Evolutionary conservation across 176 grass and related monocot genomes (phyloP), one percentile per base, ranked within the genome.

Genomic region (Raddia distichophylla): DNA sequence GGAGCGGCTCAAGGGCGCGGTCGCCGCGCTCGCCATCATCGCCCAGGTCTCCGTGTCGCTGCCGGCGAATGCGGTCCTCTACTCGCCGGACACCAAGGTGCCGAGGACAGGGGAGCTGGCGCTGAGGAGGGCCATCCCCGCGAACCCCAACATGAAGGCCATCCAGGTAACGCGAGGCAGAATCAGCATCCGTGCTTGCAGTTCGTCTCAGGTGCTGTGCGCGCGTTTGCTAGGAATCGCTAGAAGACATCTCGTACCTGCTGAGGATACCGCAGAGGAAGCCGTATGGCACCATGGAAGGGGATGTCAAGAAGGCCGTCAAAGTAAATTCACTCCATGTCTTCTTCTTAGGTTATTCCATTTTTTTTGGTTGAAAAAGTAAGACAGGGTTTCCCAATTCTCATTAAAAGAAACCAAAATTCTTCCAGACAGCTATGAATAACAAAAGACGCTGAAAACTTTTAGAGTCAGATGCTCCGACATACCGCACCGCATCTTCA

Each of bases 221-320:
- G 6, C 81, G 35, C 74, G 60, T 86, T 65, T 86, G 10, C 43
- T 54, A 98, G 95, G 90, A 93, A 55, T 95, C 92, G 56, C 71
- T 98, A 75, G 95, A 98, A 84, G 92, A 98, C 70, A 98, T 98
- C 49, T 98, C 90, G 0, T 98, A 98, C 58, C 80, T 95, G 67
- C 75, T 95, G 70, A 91, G 95, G 88, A 98, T 98, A 87, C 95
- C 95, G 2, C 92, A 98, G 86, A 89, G 95, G 78, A 98, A 98
- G 78, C 95, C 92, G 33, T 98, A 93, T 67, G 84, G 86, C 64
- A 79, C 92, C 49, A 98, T 98, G 95, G 92, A 98, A 82, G 70
- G 79, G 42, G 90, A 93, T 75, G 95, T 93, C 45, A 94, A 89
- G 82, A 98, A 98, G 64, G 92, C 92, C 62, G 75, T 98, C 64